phyloP scores from a whole-genome alignment of 345 rosid species.

The Citrus inodora region DNA sequence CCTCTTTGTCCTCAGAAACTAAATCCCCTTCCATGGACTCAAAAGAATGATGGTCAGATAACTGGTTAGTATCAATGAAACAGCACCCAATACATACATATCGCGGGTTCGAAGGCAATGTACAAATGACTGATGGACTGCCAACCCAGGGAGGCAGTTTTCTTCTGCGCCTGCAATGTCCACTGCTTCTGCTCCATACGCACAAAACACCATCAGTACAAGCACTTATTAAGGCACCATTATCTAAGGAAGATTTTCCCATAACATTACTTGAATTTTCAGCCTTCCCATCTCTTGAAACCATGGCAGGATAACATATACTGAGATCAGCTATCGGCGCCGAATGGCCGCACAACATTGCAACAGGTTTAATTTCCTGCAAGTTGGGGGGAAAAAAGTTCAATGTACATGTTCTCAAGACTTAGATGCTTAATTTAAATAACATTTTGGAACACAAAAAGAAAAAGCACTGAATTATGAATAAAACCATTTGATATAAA shows the following conservation, averaged over 20 bases:
- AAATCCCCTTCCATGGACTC: slow-evolving; percentile 44
- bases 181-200: slow-evolving; percentile 94
- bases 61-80: slow-evolving; percentile 36
- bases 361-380: slow-evolving; percentile 79
- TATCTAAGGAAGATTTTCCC: slow-evolving; percentile 30
- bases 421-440: too few species aligned
- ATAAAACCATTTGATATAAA: background rate
- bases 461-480: background rate
- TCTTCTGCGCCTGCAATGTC: slow-evolving; percentile 81
- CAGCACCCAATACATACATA: slow-evolving; percentile 77
- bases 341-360: slow-evolving; percentile 87
- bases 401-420: background rate
- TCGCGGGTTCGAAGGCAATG: slow-evolving; percentile 67
- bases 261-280: slow-evolving; percentile 31
- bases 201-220: slow-evolving; percentile 78
- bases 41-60: slow-evolving; percentile 27
- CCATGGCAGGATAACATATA: slow-evolving; percentile 57
- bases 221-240: slow-evolving; percentile 65
- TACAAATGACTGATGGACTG: slow-evolving; percentile 56
- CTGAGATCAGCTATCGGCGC: slow-evolving; percentile 68
- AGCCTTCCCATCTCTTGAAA: slow-evolving; percentile 36
- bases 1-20: slow-evolving; percentile 35
- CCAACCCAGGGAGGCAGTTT: slow-evolving; percentile 88
- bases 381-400: background rate
- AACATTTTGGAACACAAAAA: background rate